Conservation (phyloP, 176 grass and related monocot genomes). For the Saccharum officinarum region DNA sequence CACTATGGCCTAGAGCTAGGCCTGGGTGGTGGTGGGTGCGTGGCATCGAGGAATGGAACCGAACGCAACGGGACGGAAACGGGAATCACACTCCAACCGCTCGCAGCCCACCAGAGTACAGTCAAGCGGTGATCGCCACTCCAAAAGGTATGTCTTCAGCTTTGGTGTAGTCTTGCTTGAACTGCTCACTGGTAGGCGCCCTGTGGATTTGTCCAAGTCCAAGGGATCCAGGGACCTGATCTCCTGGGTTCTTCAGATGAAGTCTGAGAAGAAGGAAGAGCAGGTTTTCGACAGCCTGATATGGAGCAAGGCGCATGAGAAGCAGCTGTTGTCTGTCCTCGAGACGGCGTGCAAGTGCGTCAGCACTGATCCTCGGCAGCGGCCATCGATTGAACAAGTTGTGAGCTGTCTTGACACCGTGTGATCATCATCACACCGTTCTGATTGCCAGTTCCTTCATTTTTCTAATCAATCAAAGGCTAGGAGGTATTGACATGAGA, state of each 20-base stretch:
- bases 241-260: conserved; percentile 85
- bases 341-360: conserved; percentile 76
- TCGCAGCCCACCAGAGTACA: conserved; percentile 57
- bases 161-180: conserved; percentile 90
- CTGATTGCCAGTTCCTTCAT: neutral
- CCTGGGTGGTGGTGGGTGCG: too few relatives aligned
- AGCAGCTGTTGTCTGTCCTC: conserved; percentile 70
- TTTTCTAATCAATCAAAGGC: neutral
- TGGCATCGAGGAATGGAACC: too few relatives aligned
- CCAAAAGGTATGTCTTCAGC: conserved; percentile 85
- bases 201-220: conserved; percentile 66
- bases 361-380: conserved; percentile 60
- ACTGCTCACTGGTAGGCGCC: conserved; percentile 70
- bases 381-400: conserved; percentile 85
- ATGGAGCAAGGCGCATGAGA: conserved; percentile 71
- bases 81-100: too few relatives aligned
- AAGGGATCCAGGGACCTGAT: conserved; percentile 83
- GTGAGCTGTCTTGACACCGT: conserved; percentile 68
- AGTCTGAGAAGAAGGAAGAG: conserved; percentile 78
- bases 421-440: conserved; percentile 6
- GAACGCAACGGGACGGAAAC: too few relatives aligned
- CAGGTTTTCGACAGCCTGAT: conserved; percentile 66
- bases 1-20: too few relatives aligned
- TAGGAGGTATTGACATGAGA: conserved; percentile 24
- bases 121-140: conserved; percentile 75